Base-by-base conservation (phyloP, 2,329 filamentous ascomycete species). In the Trichoderma cornu-damae region DNA sequence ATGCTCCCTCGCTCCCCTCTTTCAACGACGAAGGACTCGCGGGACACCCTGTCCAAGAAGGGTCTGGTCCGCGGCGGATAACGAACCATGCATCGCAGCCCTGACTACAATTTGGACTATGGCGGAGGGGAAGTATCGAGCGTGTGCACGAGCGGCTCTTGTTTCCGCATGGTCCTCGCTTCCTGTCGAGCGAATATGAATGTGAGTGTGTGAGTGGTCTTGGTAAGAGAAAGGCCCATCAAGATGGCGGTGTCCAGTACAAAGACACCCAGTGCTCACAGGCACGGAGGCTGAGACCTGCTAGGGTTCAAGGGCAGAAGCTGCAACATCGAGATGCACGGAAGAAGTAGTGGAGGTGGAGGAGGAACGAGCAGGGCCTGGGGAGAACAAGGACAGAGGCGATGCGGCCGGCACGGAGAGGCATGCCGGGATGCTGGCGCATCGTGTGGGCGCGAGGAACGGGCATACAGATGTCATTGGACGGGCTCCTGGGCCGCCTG, bases 241-340 rank as follows among this genome's bases (percentile, higher is more conserved):
- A 26, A 49, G 34, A 42, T 49, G 37, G 44, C 35, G 28, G 34
- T 50, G 53, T 32, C 51, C 51, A 35, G 46, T 54, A 28, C 51
- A 54, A 37, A 54, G 38, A 46, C 51, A 46, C 51, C n/a, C 51
- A 12, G 40, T 30, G 40, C 50, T 53, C 50, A 53, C 28, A 35
- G 37, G 50, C 51, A 40, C 46, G 51, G 51, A 44, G 51, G 51
- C 51, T 54, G 51, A 54, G 51, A 54, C 51, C 40, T 44, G 40
- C 51, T 44, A 54, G 51, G 42, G 42, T 46, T n/a, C 56, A 47
- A 49, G 57, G 49, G 42, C 43, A 48, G 43, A 40, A 48, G 49
- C 57, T 59, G 57, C 50, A 53, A 59, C 57, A 54, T 59, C 57
- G 37, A 59, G 51, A 57, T 26, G 50, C 50, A 42, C 44, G 40